phyloP scores from a whole-genome alignment of 768 basidiomycete species.

The Boletales sp. region DNA sequence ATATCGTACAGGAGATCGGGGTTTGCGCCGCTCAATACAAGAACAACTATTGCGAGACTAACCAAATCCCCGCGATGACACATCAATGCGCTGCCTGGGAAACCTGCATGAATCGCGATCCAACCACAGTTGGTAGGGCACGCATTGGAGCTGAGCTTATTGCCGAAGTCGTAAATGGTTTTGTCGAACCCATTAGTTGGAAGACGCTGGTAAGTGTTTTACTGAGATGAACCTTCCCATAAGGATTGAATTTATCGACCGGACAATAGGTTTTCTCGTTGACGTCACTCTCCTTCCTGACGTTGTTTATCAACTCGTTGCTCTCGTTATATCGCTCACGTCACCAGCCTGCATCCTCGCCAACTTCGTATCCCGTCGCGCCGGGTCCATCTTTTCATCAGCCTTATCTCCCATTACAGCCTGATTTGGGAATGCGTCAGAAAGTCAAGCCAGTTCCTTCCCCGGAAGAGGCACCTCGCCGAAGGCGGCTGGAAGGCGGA shows the following conservation, averaged over 20 bases:
- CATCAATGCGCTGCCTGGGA: conserved; percentile 89
- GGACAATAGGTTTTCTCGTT: conserved; percentile 60
- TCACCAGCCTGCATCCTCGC: conserved; percentile 45
- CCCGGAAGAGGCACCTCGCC: conserved; percentile 43
- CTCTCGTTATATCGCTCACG: conserved; percentile 73
- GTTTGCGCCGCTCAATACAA: conserved; percentile 79
- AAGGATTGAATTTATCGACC: conserved; percentile 16
- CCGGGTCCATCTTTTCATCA: conserved; percentile 41
- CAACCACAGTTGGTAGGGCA: conserved; percentile 82
- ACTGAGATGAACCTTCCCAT: conserved; percentile 9
- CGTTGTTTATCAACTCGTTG: conserved; percentile 77
- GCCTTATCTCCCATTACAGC: conserved; percentile 51
- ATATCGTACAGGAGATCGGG: conserved; percentile 90
- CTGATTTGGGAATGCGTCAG: conserved; percentile 46
- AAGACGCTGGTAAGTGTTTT: conserved; percentile 76
- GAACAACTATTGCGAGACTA: conserved; percentile 74
- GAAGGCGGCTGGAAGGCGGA: conserved; percentile 56
- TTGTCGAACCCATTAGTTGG: conserved; percentile 97
- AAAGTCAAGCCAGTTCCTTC: conserved; percentile 27
- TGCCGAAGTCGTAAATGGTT: conserved; percentile 93
- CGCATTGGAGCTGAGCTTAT: conserved; percentile 91
- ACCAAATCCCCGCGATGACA: conserved; percentile 83
- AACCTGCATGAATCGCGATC: conserved; percentile 92
- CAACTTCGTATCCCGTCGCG: conserved; percentile 37
- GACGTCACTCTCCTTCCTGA: conserved; percentile 72